Base-by-base conservation (phyloP, 169 alveolate species). In the Eimeria maxima region DNA sequence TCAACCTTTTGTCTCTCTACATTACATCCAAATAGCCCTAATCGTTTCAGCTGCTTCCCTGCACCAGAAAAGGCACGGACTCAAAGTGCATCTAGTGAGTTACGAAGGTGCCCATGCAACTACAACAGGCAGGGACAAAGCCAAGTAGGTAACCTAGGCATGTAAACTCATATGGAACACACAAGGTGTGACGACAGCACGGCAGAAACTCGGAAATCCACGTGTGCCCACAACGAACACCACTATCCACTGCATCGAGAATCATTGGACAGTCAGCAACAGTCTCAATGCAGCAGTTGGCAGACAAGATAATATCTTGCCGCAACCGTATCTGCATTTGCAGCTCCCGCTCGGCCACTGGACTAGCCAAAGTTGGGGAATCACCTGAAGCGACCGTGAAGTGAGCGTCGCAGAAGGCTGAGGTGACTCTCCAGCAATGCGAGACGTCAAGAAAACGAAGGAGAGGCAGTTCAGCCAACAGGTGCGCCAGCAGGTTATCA, bases 351-450 rank as follows among this genome's bases (percentile, higher is more conserved):
- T 18, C 27, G 47, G 33, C 78, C 45, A n/a, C 42, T n/a, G 24
- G 10, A 67, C 29, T 44, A 29, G 45, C 78, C 6, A 67, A 27
- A 45, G 10, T 20, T 22, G 90, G 42, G 90, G 45, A 29, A 53
- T 47, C 50, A 84, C 96, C 96, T 57, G 90, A 53, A 4, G 96
- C 90, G 45, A 80, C 69, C 10, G 55, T 87, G 38, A 87, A 60
- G 50, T 83, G 93, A 45, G 96, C 27, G 38, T 50, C 88, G 63
- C 93, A 93, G 76, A 60, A 93, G 71, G 91, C 96, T 50, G 96
- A 63, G 53, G 83, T 93, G 65, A 93, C 96, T 44, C 96, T 87
- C 96, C 96, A 93, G 63, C 96, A 93, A 73, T 93, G 96, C 42
- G 96, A 93, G 33, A 93, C 96, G 87, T 93, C 96, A 33, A 93